Evolutionary conservation across 2,329 filamentous ascomycete genomes (phyloP), one percentile per base, ranked within the genome.

Genomic region (Torrubiellomyces zombiae): DNA sequence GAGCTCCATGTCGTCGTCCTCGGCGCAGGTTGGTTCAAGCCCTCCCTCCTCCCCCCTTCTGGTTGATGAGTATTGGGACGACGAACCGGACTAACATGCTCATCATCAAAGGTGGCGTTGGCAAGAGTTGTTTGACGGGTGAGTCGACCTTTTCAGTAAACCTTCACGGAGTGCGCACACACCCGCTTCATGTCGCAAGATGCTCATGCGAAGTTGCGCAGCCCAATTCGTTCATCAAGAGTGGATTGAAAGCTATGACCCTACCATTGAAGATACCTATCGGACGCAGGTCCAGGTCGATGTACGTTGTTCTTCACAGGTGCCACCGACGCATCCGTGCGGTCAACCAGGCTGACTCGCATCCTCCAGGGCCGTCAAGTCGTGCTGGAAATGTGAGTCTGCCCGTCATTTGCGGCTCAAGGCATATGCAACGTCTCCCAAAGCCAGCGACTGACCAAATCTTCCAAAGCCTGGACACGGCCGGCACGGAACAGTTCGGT

Each of bases 221-320:
- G 82, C 83, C 42, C 82, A 92, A 61, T 92, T 91, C 43, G 82
- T 92, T 26, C 81, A 89, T 51, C 85, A 89, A 55, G 77, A 91
- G 40, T 91, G 82, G 79, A 86, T 92, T 46, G 82, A 92, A 51
- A 79, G 72, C 48, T 81, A 81, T 52, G 75, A 81, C 47, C 75
- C 75, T 10, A 81, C 75, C 11, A 81, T 81, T 38, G 75, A 81
- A 45, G 75, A 81, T 48, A 77, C 75, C 16, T 81, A 81, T 45
- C 64, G 75, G 32, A 78, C 75, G 32, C 73, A 78, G 37, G 60
- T 78, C 21, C 63, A 83, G 39, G 79, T 93, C 33, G 82, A 93
- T 63, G 82, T 89, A 57, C 62, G 79, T 67, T 27, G 29, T 16
- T 4, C 23, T 17, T n/a, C n/a, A n/a, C 13, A 24, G 6, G 13